Base-by-base conservation (phyloP, 495 filamentous ascomycete species). In the Lasiosphaeriaceae sp. region DNA sequence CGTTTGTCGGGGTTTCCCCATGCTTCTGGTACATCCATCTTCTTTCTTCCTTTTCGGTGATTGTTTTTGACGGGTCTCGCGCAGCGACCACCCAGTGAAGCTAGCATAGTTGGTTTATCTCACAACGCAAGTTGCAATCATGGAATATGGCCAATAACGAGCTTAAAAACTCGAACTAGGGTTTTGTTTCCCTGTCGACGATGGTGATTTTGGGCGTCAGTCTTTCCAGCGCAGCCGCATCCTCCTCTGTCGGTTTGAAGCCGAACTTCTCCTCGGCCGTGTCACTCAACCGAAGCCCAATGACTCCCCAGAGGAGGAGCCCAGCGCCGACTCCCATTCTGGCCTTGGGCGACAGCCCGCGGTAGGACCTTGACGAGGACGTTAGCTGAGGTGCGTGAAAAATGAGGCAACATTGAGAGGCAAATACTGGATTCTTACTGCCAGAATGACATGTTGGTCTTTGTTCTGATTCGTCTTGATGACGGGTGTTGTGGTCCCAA, bases 241-340 rank as follows among this genome's bases (percentile, higher is more conserved):
- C 77, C 22, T 70, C 65, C 52, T 77, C 74, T 17, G 74, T 78
- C 12, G 77, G 73, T 48, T 62, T 73, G 51, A 69, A 67, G 48
- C 75, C 75, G 24, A 74, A 69, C 47, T 63, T 69, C 44, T 74
- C 69, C 56, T 77, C 77, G 34, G 68, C 63, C 54, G 65, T 68
- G 62, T 76, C 74, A 26, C 65, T 62, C 11, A 77, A 44, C 17
- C 71, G 64, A 35, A 76, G 68, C 12, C 77, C 77, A 37, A 72
- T 58, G 41, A 61, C 46, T 17, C 77, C 76, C 77, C 77, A 80
- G 43, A 64, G 60, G 20, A 78, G 43, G 45, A 80, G 56, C 48
- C 69, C 71, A n/a, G 66, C 59, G 44, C 77, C 76, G 48, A 78
- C 59, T 45, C 64, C 70, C 24, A 73, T 50, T 50, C 68, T 71